These are phyloP conservation scores for Penicillium expansum DNA, from an alignment of 2,329 filamentous ascomycete genomes.

Conservation along the genomic window DNA sequence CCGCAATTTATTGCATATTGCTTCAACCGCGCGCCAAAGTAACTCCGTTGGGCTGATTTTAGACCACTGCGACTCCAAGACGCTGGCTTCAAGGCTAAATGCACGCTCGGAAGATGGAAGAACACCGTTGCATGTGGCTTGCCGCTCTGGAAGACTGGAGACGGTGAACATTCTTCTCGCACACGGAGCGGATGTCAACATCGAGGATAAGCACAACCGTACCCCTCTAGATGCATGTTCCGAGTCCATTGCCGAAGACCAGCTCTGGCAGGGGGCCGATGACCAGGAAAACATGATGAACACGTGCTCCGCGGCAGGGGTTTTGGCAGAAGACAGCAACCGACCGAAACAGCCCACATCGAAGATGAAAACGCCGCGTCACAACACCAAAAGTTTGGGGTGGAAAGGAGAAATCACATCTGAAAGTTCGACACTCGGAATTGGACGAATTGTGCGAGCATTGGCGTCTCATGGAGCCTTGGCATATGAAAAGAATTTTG, in stretches of 20 bases:
- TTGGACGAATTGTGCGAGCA: conserved; percentile 10
- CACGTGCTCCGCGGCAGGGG: neutral
- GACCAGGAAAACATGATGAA: conserved; percentile 9
- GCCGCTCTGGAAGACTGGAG: conserved; percentile 21
- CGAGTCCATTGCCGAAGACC: conserved; percentile 9
- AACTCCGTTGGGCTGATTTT: conserved; percentile 20
- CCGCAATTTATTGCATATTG: conserved; percentile 22
- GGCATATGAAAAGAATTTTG: neutral
- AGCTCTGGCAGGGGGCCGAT: conserved; percentile 11
- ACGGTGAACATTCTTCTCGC: conserved; percentile 17
- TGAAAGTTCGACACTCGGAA: conserved; percentile 11
- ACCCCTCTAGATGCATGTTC: conserved; percentile 9
- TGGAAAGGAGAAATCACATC: conserved; percentile 17
- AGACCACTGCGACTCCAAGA: conserved; percentile 9
- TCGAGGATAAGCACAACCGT: neutral
- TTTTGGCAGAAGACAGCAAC: neutral
- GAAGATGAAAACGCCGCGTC: neutral
- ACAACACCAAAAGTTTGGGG: conserved; percentile 1
- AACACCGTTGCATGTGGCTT: conserved; percentile 23
- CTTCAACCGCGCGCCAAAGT: conserved; percentile 16
- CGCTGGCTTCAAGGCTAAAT: conserved; percentile 11
- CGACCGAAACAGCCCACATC: neutral
- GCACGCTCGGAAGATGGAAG: conserved; percentile 10
- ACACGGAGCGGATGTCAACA: conserved; percentile 15
- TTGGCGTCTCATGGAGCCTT: conserved; percentile 12